A percentile compares a stretch with the other conserved stretches of the same genome.
Conservation (phyloP, 768 basidiomycete genomes). For the Collybia sordida region DNA sequence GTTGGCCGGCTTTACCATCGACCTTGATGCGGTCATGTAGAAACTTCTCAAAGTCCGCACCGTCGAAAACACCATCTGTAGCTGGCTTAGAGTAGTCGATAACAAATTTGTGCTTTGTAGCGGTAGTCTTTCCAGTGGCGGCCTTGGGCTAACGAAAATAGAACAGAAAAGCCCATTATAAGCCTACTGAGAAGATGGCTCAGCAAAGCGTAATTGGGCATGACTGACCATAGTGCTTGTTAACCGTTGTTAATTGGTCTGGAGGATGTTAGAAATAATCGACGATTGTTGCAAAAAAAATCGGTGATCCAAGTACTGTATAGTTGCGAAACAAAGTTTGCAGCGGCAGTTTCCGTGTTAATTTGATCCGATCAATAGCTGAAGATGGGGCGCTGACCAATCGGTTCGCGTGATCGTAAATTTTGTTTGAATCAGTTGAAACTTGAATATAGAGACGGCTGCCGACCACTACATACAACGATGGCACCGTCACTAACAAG, state of each 20-base stretch:
- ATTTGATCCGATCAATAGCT: slow-evolving; percentile 11
- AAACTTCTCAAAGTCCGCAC: slow-evolving; percentile 76
- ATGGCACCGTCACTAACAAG: slow-evolving; percentile 53
- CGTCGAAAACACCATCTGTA: slow-evolving; percentile 51
- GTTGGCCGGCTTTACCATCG: slow-evolving; percentile 87
- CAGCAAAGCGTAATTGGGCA: slow-evolving; percentile 77
- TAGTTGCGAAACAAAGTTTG: slow-evolving; percentile 41
- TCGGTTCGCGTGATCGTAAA: slow-evolving; percentile 5
- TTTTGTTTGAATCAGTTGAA: no score
- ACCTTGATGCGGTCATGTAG: slow-evolving; percentile 94
- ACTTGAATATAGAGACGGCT: background rate
- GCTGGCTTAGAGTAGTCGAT: slow-evolving; percentile 88
- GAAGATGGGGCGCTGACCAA: no score
- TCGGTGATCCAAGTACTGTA: slow-evolving; percentile 44
- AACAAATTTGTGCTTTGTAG: slow-evolving; percentile 73
- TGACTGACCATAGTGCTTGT: slow-evolving; percentile 67
- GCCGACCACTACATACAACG: slow-evolving; percentile 3
- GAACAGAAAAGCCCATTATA: slow-evolving; percentile 43
- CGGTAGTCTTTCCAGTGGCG: slow-evolving; percentile 49
- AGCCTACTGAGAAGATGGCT: slow-evolving; percentile 93
- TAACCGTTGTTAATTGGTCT: slow-evolving; percentile 16
- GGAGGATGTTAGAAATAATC: slow-evolving; percentile 20
- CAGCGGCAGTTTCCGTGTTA: slow-evolving; percentile 12
- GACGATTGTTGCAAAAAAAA: slow-evolving; percentile 1
- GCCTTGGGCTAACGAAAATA: slow-evolving; percentile 53